These are phyloP conservation scores for Globisporangium emineosum DNA, from an alignment of 352 stramenopile genomes.

Conservation along the genomic window DNA sequence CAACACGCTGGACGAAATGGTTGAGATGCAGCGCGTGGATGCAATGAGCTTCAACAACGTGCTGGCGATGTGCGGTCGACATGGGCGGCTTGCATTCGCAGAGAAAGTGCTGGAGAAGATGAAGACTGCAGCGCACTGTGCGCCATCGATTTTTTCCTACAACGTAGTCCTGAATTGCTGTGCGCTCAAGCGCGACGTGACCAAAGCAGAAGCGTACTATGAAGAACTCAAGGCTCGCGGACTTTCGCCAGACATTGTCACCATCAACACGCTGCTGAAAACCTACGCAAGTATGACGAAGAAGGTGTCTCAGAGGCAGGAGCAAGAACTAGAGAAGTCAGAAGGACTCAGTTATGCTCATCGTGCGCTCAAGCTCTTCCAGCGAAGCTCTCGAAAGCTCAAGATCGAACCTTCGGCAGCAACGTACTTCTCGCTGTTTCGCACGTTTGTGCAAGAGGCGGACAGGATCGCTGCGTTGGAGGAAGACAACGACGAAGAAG, in stretches of 20 bases:
- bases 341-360: conserved; percentile 25
- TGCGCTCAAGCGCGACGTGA: conserved; percentile 27
- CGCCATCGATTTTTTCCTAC: conserved; percentile 22
- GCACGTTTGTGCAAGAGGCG: conserved; percentile 44
- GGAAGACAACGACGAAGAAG: conserved; percentile 1
- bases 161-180: conserved; percentile 50
- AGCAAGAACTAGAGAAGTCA: neutral
- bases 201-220: conserved; percentile 28
- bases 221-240: conserved; percentile 34
- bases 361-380: conserved; percentile 27
- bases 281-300: conserved; percentile 21
- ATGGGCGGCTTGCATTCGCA: conserved; percentile 26
- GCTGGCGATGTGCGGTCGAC: conserved; percentile 33
- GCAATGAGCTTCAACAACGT: conserved; percentile 35
- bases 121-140: conserved; percentile 20
- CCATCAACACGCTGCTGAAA: conserved; percentile 57
- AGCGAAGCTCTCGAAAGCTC: conserved; percentile 4
- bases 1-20: conserved; percentile 35
- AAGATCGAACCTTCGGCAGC: conserved; percentile 24
- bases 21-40: conserved; percentile 16
- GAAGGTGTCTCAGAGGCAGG: neutral
- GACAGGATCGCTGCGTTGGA: conserved; percentile 16
- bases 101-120: conserved; percentile 35
- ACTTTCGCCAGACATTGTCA: conserved; percentile 33
- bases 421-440: conserved; percentile 54